Conservation (phyloP, 2,329 filamentous ascomycete genomes). For the Gaeumannomyces tritici region DNA sequence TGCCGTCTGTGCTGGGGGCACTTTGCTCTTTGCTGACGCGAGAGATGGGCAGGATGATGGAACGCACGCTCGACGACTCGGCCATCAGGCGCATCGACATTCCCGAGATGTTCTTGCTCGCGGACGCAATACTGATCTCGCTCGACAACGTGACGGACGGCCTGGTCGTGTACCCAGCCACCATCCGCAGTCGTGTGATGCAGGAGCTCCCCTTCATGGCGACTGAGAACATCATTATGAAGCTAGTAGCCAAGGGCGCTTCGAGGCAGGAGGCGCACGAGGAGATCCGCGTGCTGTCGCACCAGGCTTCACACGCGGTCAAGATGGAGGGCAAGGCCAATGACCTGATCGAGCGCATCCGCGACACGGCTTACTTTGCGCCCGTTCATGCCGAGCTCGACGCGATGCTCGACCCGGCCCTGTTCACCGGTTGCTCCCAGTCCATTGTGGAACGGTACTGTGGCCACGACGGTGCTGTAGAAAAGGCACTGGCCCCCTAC, state of each 20-base stretch:
- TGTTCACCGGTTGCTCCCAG: slow-evolving; percentile 29
- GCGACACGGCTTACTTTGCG: slow-evolving; percentile 62
- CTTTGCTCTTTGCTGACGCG: neutral
- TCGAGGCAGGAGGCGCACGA: slow-evolving; percentile 80
- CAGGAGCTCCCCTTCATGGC: slow-evolving; percentile 83
- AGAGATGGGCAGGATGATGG: slow-evolving; percentile 39
- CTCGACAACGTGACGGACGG: slow-evolving; percentile 60
- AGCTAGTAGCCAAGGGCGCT: slow-evolving; percentile 58
- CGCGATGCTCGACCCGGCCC: slow-evolving; percentile 10
- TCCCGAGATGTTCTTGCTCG: slow-evolving; percentile 57
- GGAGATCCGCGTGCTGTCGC: slow-evolving; percentile 72
- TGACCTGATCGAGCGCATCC: slow-evolving; percentile 73
- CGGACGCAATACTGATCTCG: slow-evolving; percentile 55
- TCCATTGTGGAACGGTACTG: slow-evolving; percentile 36
- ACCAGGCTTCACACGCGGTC: slow-evolving; percentile 57
- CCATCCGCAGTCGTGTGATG: slow-evolving; percentile 58
- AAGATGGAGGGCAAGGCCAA: slow-evolving; percentile 53
- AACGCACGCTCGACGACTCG: slow-evolving; percentile 68
- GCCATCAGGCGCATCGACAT: slow-evolving; percentile 59
- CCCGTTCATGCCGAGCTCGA: slow-evolving; percentile 53
- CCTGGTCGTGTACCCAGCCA: slow-evolving; percentile 66
- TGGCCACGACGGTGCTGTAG: slow-evolving; percentile 26
- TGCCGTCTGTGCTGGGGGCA: neutral
- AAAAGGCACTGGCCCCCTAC: slow-evolving; percentile 28
- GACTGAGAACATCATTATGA: slow-evolving; percentile 57